phyloP scores from a whole-genome alignment of 371 early-diverging fungal species.

The Mucor lusitanicus region DNA sequence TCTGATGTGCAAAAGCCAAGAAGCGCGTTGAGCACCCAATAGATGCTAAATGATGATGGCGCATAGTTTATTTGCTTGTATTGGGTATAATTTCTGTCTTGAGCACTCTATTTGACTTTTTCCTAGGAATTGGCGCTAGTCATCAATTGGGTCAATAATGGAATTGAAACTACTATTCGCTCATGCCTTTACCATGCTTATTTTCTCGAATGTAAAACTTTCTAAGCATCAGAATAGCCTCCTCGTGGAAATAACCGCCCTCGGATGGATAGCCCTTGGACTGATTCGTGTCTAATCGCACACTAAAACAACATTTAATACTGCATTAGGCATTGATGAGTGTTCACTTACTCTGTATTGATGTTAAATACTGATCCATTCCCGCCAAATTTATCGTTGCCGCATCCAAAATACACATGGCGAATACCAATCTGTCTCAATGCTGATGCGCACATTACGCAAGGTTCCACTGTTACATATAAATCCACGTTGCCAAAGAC shows the following conservation, averaged over 20 bases:
- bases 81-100: conserved; percentile 60
- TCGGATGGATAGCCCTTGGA: conserved; percentile 60
- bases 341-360: conserved; percentile 62
- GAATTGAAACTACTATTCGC: neutral
- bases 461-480: conserved; percentile 99
- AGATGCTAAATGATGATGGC: too few relatives aligned
- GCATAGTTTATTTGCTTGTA: neutral
- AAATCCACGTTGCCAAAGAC: conserved; percentile 69
- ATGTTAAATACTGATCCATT: conserved; percentile 85
- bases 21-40: too few relatives aligned
- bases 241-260: conserved; percentile 75
- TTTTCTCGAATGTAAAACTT: conserved; percentile 94
- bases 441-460: conserved; percentile 98
- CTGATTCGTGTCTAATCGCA: conserved; percentile 26
- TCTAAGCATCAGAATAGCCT: conserved; percentile 85
- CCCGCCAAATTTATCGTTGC: conserved; percentile 96
- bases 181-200: conserved; percentile 62
- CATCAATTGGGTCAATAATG: neutral
- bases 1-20: neutral
- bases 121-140: conserved; percentile 86
- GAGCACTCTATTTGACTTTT: conserved; percentile 76
- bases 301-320: neutral
- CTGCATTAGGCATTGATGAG: neutral
- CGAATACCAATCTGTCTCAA: conserved; percentile 77
- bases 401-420: conserved; percentile 86